Conservation (phyloP, 2,329 filamentous ascomycete genomes). For the Xylariaceae sp. region DNA sequence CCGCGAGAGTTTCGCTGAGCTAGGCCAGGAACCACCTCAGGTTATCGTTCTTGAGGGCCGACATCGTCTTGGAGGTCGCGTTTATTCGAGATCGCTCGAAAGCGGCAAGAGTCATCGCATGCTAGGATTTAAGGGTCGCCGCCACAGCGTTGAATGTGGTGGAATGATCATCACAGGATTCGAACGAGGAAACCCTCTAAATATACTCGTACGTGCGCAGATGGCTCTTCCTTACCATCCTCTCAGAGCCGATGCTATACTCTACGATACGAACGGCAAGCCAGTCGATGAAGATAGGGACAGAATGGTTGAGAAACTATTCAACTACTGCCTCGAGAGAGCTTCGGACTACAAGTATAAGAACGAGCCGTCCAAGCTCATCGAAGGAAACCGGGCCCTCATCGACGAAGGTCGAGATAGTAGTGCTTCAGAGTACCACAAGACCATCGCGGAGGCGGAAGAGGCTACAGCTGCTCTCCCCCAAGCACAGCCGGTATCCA, state of each 20-base stretch:
- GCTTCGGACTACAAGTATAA: slow-evolving; percentile 88
- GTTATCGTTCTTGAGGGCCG: slow-evolving; percentile 84
- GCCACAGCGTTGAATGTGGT: slow-evolving; percentile 89
- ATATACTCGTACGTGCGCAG: slow-evolving; percentile 85
- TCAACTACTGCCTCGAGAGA: slow-evolving; percentile 90
- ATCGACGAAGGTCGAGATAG: slow-evolving; percentile 81
- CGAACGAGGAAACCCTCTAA: slow-evolving; percentile 88
- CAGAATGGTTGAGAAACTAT: slow-evolving; percentile 79
- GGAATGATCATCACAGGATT: slow-evolving; percentile 98
- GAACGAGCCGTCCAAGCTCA: slow-evolving; percentile 59
- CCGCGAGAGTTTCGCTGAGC: slow-evolving; percentile 57
- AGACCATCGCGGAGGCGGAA: slow-evolving; percentile 69
- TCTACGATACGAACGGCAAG: slow-evolving; percentile 79
- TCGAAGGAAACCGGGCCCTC: slow-evolving; percentile 76
- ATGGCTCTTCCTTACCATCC: slow-evolving; percentile 81
- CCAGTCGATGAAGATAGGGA: slow-evolving; percentile 76
- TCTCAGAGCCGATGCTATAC: slow-evolving; percentile 71
- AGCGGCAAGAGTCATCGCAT: slow-evolving; percentile 50
- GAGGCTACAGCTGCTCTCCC: slow-evolving; percentile 60
- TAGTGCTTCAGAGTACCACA: slow-evolving; percentile 61
- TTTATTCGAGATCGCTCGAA: slow-evolving; percentile 73
- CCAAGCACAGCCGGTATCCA: slow-evolving; percentile 48
- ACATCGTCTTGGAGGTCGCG: slow-evolving; percentile 79
- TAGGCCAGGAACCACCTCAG: slow-evolving; percentile 63
- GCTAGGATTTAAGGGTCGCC: slow-evolving; percentile 50